Evolutionary conservation across 441 rosid species (phyloP).

Genomic region (Gossypium laxum): DNA sequence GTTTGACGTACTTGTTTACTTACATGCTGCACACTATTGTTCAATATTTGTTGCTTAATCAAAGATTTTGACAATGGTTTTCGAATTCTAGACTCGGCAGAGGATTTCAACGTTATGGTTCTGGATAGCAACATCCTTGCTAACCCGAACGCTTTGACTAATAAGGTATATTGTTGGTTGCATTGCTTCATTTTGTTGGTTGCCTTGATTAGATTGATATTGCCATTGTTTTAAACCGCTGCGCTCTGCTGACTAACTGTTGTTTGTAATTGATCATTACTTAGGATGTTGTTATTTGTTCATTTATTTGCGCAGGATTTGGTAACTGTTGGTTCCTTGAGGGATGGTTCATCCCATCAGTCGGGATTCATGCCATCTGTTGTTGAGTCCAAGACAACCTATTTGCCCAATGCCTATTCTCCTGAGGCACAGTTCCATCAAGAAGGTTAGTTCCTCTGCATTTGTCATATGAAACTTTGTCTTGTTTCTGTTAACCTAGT

Average conservation of each 20-base stretch:
- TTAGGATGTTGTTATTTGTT: slow-evolving; percentile 18
- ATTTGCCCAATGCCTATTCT: slow-evolving; percentile 23
- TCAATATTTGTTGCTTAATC: background rate
- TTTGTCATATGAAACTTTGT: background rate
- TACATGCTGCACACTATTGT: background rate
- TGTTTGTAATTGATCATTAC: slow-evolving; percentile 10
- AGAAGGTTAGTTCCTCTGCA: slow-evolving; percentile 27
- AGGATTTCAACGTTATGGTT: slow-evolving; percentile 14
- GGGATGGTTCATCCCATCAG: slow-evolving; percentile 15
- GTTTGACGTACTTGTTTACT: background rate
- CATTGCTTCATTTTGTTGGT: background rate
- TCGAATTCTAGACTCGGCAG: slow-evolving; percentile 20
- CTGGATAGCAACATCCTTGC: slow-evolving; percentile 14
- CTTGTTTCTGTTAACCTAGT: background rate
- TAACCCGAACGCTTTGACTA: slow-evolving; percentile 18
- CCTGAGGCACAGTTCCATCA: slow-evolving; percentile 19
- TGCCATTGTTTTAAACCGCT: background rate
- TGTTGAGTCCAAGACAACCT: slow-evolving; percentile 13
- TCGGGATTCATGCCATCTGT: slow-evolving; percentile 10
- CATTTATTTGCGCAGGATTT: slow-evolving; percentile 16
- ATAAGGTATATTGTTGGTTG: slow-evolving; percentile 23
- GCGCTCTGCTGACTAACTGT: background rate
- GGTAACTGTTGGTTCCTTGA: slow-evolving; percentile 22
- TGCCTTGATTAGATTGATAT: background rate
- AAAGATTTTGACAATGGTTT: background rate